Base-by-base conservation (phyloP, 352 stramenopile genomes). In the Pythium myriotylum region DNA sequence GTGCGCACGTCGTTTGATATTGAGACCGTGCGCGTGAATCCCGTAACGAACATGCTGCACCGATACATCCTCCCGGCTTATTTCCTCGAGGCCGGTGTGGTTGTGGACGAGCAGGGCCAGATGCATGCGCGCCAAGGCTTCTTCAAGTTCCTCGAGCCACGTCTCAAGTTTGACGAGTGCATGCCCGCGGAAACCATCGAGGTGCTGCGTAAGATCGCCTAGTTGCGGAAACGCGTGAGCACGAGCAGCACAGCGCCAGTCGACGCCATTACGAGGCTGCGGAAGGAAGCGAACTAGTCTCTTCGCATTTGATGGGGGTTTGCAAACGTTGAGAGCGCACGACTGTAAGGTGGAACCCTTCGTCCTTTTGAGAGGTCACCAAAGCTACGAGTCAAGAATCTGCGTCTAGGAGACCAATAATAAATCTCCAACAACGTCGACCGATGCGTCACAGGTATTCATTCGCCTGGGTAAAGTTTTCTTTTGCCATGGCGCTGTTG, bases 31-130 rank as follows among this genome's bases (percentile, higher is more conserved):
- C 32, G 33, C n/a, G 14, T 27, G 9, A 49, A 55, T 19, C 40
- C 47, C 16, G 41, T 24, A 4, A 65, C 57, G 12, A 33, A 46
- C 0, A 42, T 45, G 14, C 16, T 54, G 13, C 53, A 53, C 22
- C 41, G 33, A 22, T 65, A 54, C 26, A 52, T 70, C 5, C 41
- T 62, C 1, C 54, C 54, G 33, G 43, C 62, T 19, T 61, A 57
- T 20, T 70, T 59, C 24, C 35, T 70, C 40, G 62, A 70, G 49
- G 32, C 53, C 23, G 62, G 62, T 23, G 51, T 70, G 24, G 20
- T 70, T 41, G 47, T 70, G 42, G 51, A 61, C 42, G 20, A 46
- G 14, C 14, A 53, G 14, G 62, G 51, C 35, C 14, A 61, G 10
- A 32, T 70, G 29, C 47, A 52, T 27, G 54, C 62, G 14, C 54